Percentiles rank a stretch among this genome's conserved stretches.
These are phyloP conservation scores for Przewalskia tangutica DNA, from an alignment of 257 asterid species.

Conservation along the genomic window DNA sequence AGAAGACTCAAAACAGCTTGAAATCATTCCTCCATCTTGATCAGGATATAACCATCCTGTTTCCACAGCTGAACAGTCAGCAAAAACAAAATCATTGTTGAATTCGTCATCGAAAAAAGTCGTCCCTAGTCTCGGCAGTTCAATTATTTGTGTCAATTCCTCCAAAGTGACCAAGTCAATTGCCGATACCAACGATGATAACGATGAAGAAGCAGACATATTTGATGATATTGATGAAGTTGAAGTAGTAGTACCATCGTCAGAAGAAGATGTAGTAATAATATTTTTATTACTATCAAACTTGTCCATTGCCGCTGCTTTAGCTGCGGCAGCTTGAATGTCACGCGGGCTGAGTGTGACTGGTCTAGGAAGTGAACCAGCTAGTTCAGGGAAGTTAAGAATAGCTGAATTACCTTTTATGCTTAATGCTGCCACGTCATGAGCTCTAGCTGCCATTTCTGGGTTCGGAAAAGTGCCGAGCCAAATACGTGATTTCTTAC, in stretches of 20 bases:
- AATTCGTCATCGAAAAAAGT: constrained; percentile 27
- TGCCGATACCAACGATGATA: constrained; percentile 29
- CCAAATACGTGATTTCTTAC: constrained; percentile 85
- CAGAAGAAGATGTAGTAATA: constrained; percentile 7
- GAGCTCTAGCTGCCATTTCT: constrained; percentile 95
- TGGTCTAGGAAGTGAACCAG: constrained; percentile 47
- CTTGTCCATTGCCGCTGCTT: constrained; percentile 75
- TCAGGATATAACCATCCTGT: constrained; percentile 43
- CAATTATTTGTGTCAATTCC: constrained; percentile 60
- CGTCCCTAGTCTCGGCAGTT: constrained; percentile 55
- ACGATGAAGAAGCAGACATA: constrained; percentile 17
- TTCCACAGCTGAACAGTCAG: constrained; percentile 21
- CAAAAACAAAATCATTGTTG: constrained; percentile 37
- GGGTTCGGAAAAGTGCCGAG: constrained; percentile 69
- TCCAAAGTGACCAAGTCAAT: constrained; percentile 35
- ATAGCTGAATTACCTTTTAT: constrained; percentile 66
- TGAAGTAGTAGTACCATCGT: neutral
- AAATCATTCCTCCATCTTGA: constrained; percentile 6
- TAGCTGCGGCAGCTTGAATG: constrained; percentile 73
- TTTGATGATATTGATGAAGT: neutral
- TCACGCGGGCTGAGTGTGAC: constrained; percentile 59
- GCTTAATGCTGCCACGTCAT: constrained; percentile 76
- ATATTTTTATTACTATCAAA: constrained; percentile 15
- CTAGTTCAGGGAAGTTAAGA: constrained; percentile 63
- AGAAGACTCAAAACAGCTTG: constrained; percentile 23